Percentiles rank a stretch among this genome's conserved stretches.
phyloP scores from a whole-genome alignment of 2,329 filamentous ascomycete species.

The Fusarium sp. region DNA sequence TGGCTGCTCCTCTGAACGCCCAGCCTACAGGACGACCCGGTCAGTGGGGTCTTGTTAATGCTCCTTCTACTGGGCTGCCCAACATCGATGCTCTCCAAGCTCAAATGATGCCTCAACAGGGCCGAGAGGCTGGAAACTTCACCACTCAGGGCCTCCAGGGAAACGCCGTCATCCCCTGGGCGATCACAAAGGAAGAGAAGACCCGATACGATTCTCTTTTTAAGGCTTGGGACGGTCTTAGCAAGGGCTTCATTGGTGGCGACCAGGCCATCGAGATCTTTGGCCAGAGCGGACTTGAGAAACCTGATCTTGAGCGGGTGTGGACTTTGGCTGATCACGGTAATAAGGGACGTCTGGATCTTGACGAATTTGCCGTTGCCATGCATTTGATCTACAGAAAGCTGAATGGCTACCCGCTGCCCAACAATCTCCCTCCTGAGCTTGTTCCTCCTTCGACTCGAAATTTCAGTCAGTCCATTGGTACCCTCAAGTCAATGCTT shows the following conservation, averaged over 20 bases:
- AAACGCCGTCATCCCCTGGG: slow-evolving; percentile 97
- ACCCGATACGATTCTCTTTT: slow-evolving; percentile 96
- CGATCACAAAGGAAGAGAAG: slow-evolving; percentile 98
- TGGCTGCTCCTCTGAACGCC: slow-evolving; percentile 79
- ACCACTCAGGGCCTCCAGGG: slow-evolving; percentile 90
- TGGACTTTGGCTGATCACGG: slow-evolving; percentile 96
- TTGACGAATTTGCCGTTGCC: slow-evolving; percentile 97
- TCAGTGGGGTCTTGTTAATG: slow-evolving; percentile 98
- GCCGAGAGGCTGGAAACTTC: slow-evolving; percentile 84
- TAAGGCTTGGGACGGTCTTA: slow-evolving; percentile 94
- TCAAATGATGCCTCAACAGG: slow-evolving; percentile 97
- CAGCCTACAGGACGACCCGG: slow-evolving; percentile 94
- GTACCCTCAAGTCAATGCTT: slow-evolving; percentile 90
- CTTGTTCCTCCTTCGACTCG: slow-evolving; percentile 94
- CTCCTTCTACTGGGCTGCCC: slow-evolving; percentile 87
- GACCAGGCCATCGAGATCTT: slow-evolving; percentile 97
- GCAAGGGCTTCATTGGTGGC: slow-evolving; percentile 91
- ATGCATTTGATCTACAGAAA: slow-evolving; percentile 99
- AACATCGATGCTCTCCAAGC: slow-evolving; percentile 94
- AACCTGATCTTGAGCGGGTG: slow-evolving; percentile 88
- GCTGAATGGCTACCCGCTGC: slow-evolving; percentile 94
- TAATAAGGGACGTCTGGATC: slow-evolving; percentile 92
- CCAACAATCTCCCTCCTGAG: slow-evolving; percentile 88
- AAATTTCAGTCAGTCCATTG: slow-evolving; percentile 93
- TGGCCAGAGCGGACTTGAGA: slow-evolving; percentile 93